phyloP scores from a whole-genome alignment of 192 early-diverging fungal genomes.

The Coemansia sp. region DNA sequence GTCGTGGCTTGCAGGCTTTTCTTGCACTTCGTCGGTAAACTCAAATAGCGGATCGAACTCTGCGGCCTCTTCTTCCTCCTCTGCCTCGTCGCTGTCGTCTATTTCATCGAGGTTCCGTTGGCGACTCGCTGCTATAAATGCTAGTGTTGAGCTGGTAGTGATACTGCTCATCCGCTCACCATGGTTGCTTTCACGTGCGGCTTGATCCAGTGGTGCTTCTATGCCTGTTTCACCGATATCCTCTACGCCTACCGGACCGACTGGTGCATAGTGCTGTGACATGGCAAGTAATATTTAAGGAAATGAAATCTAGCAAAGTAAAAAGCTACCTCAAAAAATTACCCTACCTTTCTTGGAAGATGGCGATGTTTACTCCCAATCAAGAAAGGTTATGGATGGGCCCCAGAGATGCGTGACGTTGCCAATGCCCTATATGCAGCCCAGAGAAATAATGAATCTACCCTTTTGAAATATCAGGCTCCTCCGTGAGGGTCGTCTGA shows the following conservation, averaged over 20 bases:
- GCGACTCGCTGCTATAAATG: conserved; percentile 12
- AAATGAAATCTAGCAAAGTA: background rate
- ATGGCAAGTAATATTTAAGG: background rate
- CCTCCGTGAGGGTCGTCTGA: background rate
- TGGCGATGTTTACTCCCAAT: background rate
- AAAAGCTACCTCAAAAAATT: background rate
- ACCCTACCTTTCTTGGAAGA: background rate
- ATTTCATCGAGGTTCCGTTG: background rate
- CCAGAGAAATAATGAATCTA: no score
- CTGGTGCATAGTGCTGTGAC: background rate
- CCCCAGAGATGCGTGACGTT: background rate
- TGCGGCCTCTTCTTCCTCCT: conserved; percentile 1
- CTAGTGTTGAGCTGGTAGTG: background rate
- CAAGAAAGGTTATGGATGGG: background rate
- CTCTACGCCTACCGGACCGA: background rate
- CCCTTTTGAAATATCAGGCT: background rate
- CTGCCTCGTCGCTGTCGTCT: background rate
- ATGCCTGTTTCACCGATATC: background rate
- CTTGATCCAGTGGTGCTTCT: background rate
- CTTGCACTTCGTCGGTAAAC: conserved; percentile 3
- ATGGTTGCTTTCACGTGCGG: background rate
- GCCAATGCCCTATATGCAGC: background rate
- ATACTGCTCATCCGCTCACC: background rate
- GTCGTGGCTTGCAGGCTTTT: background rate
- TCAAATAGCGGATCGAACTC: conserved; percentile 11